These are phyloP conservation scores for Backusella luteola DNA, from an alignment of 192 early-diverging fungal genomes.

Conservation along the genomic window DNA sequence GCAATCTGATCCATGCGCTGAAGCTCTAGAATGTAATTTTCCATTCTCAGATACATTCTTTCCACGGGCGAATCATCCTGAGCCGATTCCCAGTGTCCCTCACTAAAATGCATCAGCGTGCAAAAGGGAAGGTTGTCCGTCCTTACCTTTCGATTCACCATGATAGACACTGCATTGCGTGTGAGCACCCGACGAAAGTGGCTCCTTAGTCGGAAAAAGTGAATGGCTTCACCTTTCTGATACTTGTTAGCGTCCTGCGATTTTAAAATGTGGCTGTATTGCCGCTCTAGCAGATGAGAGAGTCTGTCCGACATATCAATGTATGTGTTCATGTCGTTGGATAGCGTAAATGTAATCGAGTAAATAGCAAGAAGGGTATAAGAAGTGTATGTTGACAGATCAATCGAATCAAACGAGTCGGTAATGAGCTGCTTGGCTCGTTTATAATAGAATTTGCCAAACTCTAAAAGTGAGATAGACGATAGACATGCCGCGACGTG, in stretches of 20 bases:
- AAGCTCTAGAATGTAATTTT: slow-evolving; percentile 2
- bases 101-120: not conserved
- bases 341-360: not conserved
- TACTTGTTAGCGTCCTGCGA: not conserved
- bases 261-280: not conserved
- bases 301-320: not conserved
- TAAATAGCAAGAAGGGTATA: slow-evolving; percentile 10
- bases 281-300: not conserved
- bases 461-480: not conserved
- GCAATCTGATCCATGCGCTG: not conserved
- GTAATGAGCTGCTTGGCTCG: slow-evolving; percentile 4
- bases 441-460: slow-evolving; percentile 12
- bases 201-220: not conserved
- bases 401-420: slow-evolving; percentile 1
- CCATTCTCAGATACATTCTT: not conserved
- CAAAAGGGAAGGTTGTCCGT: not conserved
- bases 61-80: not conserved
- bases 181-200: slow-evolving; percentile 1
- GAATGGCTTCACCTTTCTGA: not conserved
- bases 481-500: not conserved
- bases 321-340: not conserved
- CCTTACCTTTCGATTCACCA: not conserved
- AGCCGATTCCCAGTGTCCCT: not conserved
- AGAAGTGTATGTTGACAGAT: not conserved
- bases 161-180: not conserved